phyloP scores from a whole-genome alignment of 352 stramenopile genomes.

The Phytophthora constricta region DNA sequence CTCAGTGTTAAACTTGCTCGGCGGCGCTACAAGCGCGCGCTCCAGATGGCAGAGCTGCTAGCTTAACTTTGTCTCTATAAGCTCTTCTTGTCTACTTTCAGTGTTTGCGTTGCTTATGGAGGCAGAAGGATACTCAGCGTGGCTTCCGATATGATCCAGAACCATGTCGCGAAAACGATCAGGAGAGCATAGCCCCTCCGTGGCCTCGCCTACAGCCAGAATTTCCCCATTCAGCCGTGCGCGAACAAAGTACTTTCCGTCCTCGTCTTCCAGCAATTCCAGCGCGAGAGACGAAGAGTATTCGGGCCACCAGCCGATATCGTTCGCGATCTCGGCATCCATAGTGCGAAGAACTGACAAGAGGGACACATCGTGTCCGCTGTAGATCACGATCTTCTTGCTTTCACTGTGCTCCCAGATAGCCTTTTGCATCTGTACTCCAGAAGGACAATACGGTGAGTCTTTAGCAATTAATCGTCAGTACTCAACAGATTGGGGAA shows the following conservation, averaged over 20 bases:
- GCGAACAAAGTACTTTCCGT: constrained; percentile 64
- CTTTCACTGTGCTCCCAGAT: constrained; percentile 37
- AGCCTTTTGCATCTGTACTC: constrained; percentile 49
- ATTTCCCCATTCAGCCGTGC: constrained; percentile 56
- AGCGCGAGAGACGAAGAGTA: constrained; percentile 75
- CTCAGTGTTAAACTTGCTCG: constrained; percentile 62
- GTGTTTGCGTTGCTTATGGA: not conserved
- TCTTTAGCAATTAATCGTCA: not conserved
- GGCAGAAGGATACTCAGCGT: constrained; percentile 12
- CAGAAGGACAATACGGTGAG: not conserved
- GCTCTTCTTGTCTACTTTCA: constrained; percentile 16
- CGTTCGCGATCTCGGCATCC: constrained; percentile 47
- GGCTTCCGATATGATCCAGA: constrained; percentile 46
- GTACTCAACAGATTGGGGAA: too few species aligned
- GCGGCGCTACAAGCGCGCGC: constrained; percentile 79
- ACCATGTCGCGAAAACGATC: constrained; percentile 58
- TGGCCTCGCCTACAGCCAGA: constrained; percentile 30
- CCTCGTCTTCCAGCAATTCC: constrained; percentile 72
- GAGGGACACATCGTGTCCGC: constrained; percentile 82
- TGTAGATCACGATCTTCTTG: constrained; percentile 80
- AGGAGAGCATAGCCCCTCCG: constrained; percentile 30
- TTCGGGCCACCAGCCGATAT: constrained; percentile 69
- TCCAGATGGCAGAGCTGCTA: constrained; percentile 78
- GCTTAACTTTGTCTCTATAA: constrained; percentile 34
- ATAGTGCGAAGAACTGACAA: constrained; percentile 79